phyloP scores from a whole-genome alignment of 345 rosid genomes.

The Murraya paniculata region DNA sequence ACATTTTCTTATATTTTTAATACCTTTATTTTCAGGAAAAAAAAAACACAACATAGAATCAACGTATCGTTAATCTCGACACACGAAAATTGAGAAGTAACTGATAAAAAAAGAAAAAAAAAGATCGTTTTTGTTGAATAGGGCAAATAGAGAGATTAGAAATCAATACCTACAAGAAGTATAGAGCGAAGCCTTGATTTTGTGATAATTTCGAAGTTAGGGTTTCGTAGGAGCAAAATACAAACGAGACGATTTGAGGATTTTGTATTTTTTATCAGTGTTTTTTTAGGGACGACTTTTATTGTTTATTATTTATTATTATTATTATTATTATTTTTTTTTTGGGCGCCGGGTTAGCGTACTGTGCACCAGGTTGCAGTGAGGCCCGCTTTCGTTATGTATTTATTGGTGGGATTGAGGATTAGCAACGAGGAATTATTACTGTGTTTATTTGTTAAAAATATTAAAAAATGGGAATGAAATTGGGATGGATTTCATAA shows the following conservation, averaged over 20 bases:
- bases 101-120: neutral
- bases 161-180: constrained; percentile 13
- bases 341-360: constrained; percentile 21
- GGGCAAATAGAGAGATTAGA: neutral
- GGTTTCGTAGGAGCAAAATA: constrained; percentile 1
- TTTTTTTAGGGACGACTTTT: too few species aligned
- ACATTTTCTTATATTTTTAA: neutral
- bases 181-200: neutral
- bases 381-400: too few species aligned
- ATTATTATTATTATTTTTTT: too few species aligned
- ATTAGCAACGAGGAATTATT: too few species aligned
- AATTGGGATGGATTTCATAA: too few species aligned
- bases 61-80: neutral
- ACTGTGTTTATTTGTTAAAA: too few species aligned
- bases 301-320: too few species aligned
- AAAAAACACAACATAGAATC: neutral
- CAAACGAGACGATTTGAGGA: neutral
- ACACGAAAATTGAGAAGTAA: neutral
- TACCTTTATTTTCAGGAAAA: neutral
- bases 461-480: too few species aligned
- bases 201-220: neutral
- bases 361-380: neutral
- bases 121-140: neutral
- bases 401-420: too few species aligned
- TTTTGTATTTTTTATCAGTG: neutral